A percentile compares a stretch with the other conserved stretches of the same genome.
phyloP scores from a whole-genome alignment of 352 stramenopile species.

The Pythium dissimile region DNA sequence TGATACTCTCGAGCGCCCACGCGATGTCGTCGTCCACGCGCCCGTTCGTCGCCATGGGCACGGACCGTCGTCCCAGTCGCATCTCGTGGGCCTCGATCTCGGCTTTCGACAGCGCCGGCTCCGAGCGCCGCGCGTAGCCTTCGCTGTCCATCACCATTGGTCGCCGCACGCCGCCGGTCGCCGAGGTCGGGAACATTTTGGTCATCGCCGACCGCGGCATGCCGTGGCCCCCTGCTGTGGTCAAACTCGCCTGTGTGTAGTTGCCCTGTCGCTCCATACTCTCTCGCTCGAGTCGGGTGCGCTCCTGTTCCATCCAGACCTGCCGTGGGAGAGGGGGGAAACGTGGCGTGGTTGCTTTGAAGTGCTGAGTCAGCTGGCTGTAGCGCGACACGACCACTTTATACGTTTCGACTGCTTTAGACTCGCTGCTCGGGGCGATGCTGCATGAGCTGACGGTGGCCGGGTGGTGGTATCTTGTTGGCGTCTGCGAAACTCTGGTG shows the following conservation, averaged over 20 bases:
- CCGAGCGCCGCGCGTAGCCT: slow-evolving; percentile 11
- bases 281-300: neutral
- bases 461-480: neutral
- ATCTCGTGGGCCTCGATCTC: neutral
- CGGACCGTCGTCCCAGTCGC: slow-evolving; percentile 1
- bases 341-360: neutral
- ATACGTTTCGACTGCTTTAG: too few species aligned
- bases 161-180: neutral
- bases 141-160: slow-evolving; percentile 8
- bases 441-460: too few species aligned
- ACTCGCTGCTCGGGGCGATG: too few species aligned
- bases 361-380: too few species aligned
- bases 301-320: neutral
- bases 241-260: neutral
- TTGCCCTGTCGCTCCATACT: neutral
- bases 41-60: neutral
- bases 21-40: slow-evolving; percentile 10
- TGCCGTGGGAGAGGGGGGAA: neutral
- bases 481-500: neutral
- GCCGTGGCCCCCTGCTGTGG: neutral
- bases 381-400: too few species aligned
- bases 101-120: slow-evolving; percentile 8
- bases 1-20: slow-evolving; percentile 16
- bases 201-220: neutral
- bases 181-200: neutral